These are phyloP conservation scores for Hippophae tibetana DNA, from an alignment of 306 rosid species.

Conservation along the genomic window DNA sequence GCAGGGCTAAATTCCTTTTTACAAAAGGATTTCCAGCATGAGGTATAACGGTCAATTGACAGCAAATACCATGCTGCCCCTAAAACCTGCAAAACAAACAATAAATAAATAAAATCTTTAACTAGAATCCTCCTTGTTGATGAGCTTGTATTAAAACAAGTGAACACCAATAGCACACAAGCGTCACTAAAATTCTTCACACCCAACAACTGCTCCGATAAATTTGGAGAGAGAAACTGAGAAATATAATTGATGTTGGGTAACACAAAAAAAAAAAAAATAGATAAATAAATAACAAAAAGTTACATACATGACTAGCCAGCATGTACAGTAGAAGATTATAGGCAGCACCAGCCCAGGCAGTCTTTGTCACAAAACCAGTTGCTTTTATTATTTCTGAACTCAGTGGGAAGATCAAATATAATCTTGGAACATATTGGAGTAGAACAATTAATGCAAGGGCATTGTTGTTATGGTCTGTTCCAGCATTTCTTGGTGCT, in stretches of 20 bases:
- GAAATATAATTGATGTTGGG: not conserved
- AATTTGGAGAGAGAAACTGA: not conserved
- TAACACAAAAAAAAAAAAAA: not conserved
- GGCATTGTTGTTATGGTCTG: constrained; percentile 81
- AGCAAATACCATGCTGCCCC: constrained; percentile 98
- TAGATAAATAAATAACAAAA: no score
- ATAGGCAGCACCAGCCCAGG: constrained; percentile 99
- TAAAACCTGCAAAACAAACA: constrained; percentile 47
- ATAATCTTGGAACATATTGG: constrained; percentile 87
- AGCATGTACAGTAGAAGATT: constrained; percentile 83
- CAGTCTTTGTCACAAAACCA: constrained; percentile 94
- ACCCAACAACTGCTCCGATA: not conserved
- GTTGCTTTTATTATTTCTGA: constrained; percentile 87
- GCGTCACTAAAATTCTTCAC: no score
- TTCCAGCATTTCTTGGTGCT: constrained; percentile 53
- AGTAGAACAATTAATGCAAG: constrained; percentile 93
- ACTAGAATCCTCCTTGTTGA: no score
- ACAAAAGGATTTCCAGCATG: constrained; percentile 83
- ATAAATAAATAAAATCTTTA: not conserved
- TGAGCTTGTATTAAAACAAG: no score
- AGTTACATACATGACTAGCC: constrained; percentile 89
- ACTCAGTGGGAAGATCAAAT: constrained; percentile 88
- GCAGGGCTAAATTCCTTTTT: constrained; percentile 34
- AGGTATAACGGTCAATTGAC: constrained; percentile 74
- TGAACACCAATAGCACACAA: no score